Evolutionary conservation across 371 early-diverging fungal genomes (phyloP), one percentile per base, ranked within the genome.

Genomic region (Mucor lusitanicus): DNA sequence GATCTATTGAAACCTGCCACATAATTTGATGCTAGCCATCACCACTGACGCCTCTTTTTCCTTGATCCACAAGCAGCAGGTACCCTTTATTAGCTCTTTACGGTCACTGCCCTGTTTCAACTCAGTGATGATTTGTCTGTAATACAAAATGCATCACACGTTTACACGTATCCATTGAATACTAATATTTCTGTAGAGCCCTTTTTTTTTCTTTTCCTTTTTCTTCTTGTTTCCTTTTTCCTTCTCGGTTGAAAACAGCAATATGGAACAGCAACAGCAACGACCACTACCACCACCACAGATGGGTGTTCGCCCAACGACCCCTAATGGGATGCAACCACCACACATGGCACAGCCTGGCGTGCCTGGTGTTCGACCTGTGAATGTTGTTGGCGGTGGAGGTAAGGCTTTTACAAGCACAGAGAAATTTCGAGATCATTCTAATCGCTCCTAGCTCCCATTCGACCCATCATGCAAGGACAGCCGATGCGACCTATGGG

Each of bases 401-500:
- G 35, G 48, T 66, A 59, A 48, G 46, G 13, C 13, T 12, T 4
- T n/a, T 32, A 11, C 42, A 42, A 44, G 21, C 8, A 21, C 7
- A 30, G 30, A 3, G 7, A n/a, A 30, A 30, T 30, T 57, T 12
- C 28, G 30, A 48, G 15, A 21, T 12, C 6, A 9, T 39, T 27
- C 33, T 48, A 35, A 57, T 5, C 2, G 44, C 27, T 1, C 23
- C 3, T 23, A 69, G 69, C 44, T 12, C 64, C 69, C 19, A 60
- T 69, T 42, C 40, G 69, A 32, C 69, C 69, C 28, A n/a, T 61
- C 3, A 64, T 60, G 53, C 62, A 61, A 67, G 56, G 56, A 28
- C 57, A 58, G 21, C 58, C 59, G 17, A 57, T 58, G 17, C 15
- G 68, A 35, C 68, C 68, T 21, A 44, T 62, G 46, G 27, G 30